Conservation (phyloP, 768 basidiomycete genomes). For the Pleurotus pulmonarius region DNA sequence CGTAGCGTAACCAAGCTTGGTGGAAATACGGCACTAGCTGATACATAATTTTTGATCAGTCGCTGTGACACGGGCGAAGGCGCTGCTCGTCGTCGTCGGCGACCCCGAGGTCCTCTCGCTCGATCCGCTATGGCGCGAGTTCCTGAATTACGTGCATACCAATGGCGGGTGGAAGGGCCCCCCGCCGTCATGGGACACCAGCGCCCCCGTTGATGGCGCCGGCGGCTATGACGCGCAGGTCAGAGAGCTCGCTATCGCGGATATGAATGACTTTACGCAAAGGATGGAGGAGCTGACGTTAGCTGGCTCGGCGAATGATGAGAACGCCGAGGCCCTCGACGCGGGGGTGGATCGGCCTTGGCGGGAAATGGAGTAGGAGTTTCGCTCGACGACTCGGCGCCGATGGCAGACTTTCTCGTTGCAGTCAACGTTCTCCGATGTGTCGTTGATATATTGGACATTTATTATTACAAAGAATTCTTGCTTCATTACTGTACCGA, state of each 20-base stretch:
- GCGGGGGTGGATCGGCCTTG: constrained; percentile 37
- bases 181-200: constrained; percentile 47
- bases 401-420: neutral
- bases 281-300: constrained; percentile 29
- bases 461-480: too few relatives aligned
- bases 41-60: constrained; percentile 28
- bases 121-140: constrained; percentile 59
- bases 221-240: constrained; percentile 36
- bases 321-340: constrained; percentile 14
- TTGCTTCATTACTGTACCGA: constrained; percentile 43
- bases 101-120: constrained; percentile 55
- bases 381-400: too few relatives aligned
- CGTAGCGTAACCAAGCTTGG: constrained; percentile 13
- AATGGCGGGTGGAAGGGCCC: constrained; percentile 55
- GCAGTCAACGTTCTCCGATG: too few relatives aligned
- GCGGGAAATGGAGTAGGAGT: constrained; percentile 36
- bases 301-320: constrained; percentile 19
- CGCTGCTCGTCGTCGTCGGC: constrained; percentile 56
- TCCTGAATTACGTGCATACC: constrained; percentile 51
- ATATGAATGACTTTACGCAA: constrained; percentile 39
- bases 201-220: constrained; percentile 27
- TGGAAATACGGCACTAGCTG: neutral
- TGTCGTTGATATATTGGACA: too few relatives aligned
- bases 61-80: constrained; percentile 58
- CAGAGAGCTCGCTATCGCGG: constrained; percentile 25